Evolutionary conservation across 352 stramenopile genomes (phyloP), one percentile per base, ranked within the genome.

Genomic region (Phytophthora constricta): DNA sequence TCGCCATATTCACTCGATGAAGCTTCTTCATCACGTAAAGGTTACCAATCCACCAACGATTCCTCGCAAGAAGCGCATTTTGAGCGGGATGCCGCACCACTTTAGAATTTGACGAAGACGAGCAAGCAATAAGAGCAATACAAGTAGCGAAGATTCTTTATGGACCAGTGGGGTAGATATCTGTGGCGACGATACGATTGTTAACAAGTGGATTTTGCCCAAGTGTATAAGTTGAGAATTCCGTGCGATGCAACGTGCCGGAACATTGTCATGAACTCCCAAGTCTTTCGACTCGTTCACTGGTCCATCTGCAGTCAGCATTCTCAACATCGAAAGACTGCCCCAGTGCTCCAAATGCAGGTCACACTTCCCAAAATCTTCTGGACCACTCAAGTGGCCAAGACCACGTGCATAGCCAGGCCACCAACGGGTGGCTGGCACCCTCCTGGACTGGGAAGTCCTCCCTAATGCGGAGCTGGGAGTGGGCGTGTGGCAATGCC

Each of bases 341-440:
- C 62, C 59, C 78, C 80, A 87, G 46, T 87, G 80, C 5, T 69
- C 67, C 80, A 85, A 85, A 41, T 75, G 69, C 13, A 84, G 58
- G 42, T 89, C 76, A 53, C 77, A 87, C 0, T n/a, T n/a, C n/a
- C n/a, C n/a, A n/a, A n/a, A n/a, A n/a, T n/a, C n/a, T n/a, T n/a
- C n/a, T n/a, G n/a, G n/a, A n/a, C n/a, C n/a, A n/a, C n/a, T n/a
- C n/a, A n/a, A n/a, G n/a, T n/a, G n/a, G n/a, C n/a, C n/a, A n/a
- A n/a, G n/a, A n/a, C n/a, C n/a, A n/a, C n/a, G n/a, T n/a, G n/a
- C n/a, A n/a, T n/a, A n/a, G n/a, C n/a, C n/a, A n/a, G n/a, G n/a
- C n/a, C n/a, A n/a, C n/a, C n/a, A n/a, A n/a, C n/a, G n/a, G n/a
- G n/a, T n/a, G n/a, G n/a, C n/a, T n/a, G n/a, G n/a, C n/a, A n/a